Evolutionary conservation across 2,329 filamentous ascomycete genomes (phyloP).

Genomic region (Ascosphaera pollenicola): DNA sequence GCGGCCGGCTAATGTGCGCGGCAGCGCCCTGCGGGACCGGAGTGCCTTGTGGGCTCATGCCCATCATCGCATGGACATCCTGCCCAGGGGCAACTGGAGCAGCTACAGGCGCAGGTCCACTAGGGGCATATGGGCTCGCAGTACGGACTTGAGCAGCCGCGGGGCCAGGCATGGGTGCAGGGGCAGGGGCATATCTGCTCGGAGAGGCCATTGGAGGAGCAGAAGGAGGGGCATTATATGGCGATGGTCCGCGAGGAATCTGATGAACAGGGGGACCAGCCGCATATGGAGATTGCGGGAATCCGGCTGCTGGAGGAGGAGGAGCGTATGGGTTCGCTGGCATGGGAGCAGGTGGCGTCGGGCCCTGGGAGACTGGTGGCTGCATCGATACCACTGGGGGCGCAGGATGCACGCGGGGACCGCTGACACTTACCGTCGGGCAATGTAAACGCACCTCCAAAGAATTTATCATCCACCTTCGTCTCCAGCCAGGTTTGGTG

Average conservation of each 20-base stretch:
- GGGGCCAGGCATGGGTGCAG: constrained; percentile 34
- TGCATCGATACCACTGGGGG: too few relatives aligned
- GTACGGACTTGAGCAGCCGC: constrained; percentile 20
- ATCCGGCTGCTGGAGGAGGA: constrained; percentile 20
- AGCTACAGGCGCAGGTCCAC: too few relatives aligned
- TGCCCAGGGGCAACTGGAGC: constrained; percentile 17
- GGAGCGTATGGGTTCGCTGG: constrained; percentile 26
- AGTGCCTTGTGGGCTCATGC: constrained; percentile 3
- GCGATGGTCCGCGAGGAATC: constrained; percentile 55
- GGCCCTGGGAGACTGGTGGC: too few relatives aligned
- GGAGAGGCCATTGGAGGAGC: constrained; percentile 45
- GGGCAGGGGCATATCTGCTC: constrained; percentile 53
- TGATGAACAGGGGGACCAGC: constrained; percentile 26
- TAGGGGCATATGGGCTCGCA: constrained; percentile 23
- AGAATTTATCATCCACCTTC: constrained; percentile 71
- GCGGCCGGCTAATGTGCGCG: constrained; percentile 21
- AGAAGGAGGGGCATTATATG: constrained; percentile 62
- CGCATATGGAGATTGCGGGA: too few relatives aligned
- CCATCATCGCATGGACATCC: background rate
- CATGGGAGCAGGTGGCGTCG: constrained; percentile 41
- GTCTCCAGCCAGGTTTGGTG: constrained; percentile 75
- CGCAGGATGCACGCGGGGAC: too few relatives aligned
- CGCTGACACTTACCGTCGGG: too few relatives aligned
- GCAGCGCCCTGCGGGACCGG: constrained; percentile 16
- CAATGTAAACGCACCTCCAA: constrained; percentile 41